phyloP scores from a whole-genome alignment of 805 yeast genomes.

The Scheffersomyces coipomensis region DNA sequence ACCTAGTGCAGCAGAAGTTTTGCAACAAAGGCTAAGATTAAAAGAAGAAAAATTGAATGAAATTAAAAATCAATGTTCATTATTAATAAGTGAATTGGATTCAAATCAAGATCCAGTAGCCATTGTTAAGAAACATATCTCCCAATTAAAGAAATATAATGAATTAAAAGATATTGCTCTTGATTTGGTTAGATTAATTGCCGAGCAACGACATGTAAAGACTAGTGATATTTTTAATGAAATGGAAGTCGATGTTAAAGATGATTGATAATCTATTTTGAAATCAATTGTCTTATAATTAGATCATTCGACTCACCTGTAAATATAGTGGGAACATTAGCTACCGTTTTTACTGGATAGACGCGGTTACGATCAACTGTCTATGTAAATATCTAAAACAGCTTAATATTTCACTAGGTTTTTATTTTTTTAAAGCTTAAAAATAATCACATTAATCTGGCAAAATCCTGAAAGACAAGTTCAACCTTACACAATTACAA shows the following conservation, averaged over 20 bases:
- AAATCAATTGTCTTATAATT: no score
- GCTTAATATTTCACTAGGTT: no score
- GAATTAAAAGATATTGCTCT: slow-evolving; percentile 64
- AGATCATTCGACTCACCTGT: no score
- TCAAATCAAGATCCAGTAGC: slow-evolving; percentile 39
- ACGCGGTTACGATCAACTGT: no score
- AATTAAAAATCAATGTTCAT: slow-evolving; percentile 30
- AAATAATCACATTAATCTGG: no score
- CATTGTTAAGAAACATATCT: slow-evolving; percentile 52
- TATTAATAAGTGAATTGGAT: slow-evolving; percentile 30
- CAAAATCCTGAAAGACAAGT: no score
- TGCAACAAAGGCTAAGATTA: slow-evolving; percentile 6
- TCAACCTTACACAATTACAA: no score
- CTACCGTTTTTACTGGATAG: no score
- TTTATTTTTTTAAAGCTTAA: no score
- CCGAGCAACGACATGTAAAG: slow-evolving; percentile 52
- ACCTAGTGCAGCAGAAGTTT: not conserved
- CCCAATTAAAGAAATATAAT: slow-evolving; percentile 54
- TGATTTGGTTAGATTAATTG: slow-evolving; percentile 55
- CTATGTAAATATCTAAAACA: no score
- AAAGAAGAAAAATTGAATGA: slow-evolving; percentile 25
- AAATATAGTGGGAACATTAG: no score
- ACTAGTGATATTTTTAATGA: slow-evolving; percentile 44
- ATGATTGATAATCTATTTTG: not conserved
- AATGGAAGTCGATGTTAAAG: not conserved